Evolutionary conservation across 1,139 yeast species (phyloP), one percentile per base, ranked within the genome.

Genomic region (Yamadazyma trypodendri): DNA sequence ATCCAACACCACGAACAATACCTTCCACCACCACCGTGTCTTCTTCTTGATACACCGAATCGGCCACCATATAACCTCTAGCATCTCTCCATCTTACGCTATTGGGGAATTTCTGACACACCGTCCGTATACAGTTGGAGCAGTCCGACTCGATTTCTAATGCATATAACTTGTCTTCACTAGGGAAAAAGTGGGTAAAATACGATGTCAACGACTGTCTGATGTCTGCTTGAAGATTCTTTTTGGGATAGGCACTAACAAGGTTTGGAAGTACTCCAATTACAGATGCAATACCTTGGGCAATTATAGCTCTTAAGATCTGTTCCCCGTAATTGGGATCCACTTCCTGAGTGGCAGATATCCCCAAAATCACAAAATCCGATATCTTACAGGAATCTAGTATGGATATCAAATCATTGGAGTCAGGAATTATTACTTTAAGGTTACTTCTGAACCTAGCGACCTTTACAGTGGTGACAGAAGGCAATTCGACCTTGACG

Each of bases 81-180:
- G 81, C 67, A 51, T 92, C 97, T 65, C 98, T 81, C 98, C 98
- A 94, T 27, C 77, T 75, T 30, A 94, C 71, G 2, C 88, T 80
- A 56, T 82, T 83, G 21, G 98, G 98, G 53, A 81, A 77, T 60
- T 82, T 86, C 55, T 92, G 97, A 55, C 96, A 85, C 28, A 94
- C 54, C 2, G 73, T 68, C 56, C 98, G 77, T 28, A 85, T 68
- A 37, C 89, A 81, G 52, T 84, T 86, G 23, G 75, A 49, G 16
- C 85, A 74, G 48, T 92, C 98, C 2, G 85, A 69, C 14, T 71
- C 65, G 33, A 64, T 66, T 51, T 88, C 95, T 40, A 88, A 61
- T 31, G 85, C 80, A 62, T 69, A 90, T 22, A 92, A 65, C 58
- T 82, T 84, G 28, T 87, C 96, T 48, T 81, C 84, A 27, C 77